Base-by-base conservation (phyloP, 108 stramenopile species). In the Schizochytrium sp. region DNA sequence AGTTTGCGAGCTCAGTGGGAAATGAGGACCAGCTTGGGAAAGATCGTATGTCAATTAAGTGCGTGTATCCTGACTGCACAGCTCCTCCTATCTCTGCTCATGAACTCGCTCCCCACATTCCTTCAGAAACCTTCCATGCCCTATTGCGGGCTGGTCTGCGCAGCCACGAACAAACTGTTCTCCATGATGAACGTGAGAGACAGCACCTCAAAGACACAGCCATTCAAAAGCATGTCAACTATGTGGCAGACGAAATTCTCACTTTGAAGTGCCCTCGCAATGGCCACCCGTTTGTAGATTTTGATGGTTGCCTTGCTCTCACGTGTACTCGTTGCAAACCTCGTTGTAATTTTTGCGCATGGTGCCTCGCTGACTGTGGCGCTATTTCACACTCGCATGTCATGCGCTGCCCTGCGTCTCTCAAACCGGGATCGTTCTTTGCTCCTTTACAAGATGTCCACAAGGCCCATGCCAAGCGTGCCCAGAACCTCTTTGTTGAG, bases 221-320 rank as follows among this genome's bases (percentile, higher is more conserved):
- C 64, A 15, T 69, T 44, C 64, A 69, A 15, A 69, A 69, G 64
- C 64, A 69, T 69, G 64, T 69, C 40, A 69, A 69, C 64, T 69
- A 69, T 15, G 64, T 69, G 64, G 64, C 64, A 38, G 44, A 69
- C 64, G 64, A 69, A 15, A 69, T 69, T 2, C 64, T 69, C 64
- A 69, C 64, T 38, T 44, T 69, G 44, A 69, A 69, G 64, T 69
- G 64, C 28, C 64, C 64, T 38, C 64, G 64, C 3, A 69, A 69
- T 15, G 64, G 64, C 64, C 64, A 69, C 64, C 64, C 64, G 42
- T 69, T 69, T 69, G 40, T 69, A 38, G 64, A 69, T 44, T 69
- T 69, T 69, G 64, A 69, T 15, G 64, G 64, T 3, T 69, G 64
- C 64, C 64, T 69, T 44, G 64, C 64, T 38, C 64, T 69, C 64